A percentile compares a stretch with the other conserved stretches of the same genome.
Evolutionary conservation across 495 filamentous ascomycete genomes (phyloP).

Genomic region (Neurospora pannonica): DNA sequence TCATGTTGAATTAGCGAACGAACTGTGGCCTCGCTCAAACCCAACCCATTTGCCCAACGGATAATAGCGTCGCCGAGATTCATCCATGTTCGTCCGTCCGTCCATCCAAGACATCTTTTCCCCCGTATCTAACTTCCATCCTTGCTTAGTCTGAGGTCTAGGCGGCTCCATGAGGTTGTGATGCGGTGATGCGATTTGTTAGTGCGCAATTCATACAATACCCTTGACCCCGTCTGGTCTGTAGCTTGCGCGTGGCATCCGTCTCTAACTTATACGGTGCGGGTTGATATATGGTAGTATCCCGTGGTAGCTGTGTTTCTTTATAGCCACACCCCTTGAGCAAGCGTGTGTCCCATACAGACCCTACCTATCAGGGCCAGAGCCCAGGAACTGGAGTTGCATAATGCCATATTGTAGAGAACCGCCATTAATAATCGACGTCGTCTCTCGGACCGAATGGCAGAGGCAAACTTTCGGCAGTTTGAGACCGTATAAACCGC

Average conservation of each 20-base stretch:
- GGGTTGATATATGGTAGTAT: background rate
- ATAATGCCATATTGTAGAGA: background rate
- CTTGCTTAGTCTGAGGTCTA: background rate
- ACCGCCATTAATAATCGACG: background rate
- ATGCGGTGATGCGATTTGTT: background rate
- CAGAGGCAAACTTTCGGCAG: background rate
- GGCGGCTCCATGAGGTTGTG: background rate
- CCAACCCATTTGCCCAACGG: background rate
- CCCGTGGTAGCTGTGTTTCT: background rate
- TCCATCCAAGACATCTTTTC: background rate
- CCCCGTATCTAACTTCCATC: background rate
- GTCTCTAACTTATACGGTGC: background rate
- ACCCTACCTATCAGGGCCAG: background rate
- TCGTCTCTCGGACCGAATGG: background rate
- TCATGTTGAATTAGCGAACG: background rate
- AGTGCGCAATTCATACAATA: background rate
- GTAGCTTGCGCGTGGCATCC: background rate
- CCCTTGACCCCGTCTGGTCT: background rate
- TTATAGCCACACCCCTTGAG: background rate
- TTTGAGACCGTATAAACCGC: background rate
- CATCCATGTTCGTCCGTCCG: background rate
- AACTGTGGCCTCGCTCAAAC: background rate
- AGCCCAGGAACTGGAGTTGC: background rate
- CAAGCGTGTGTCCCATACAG: background rate
- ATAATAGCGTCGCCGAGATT: background rate